Percentiles rank a stretch among this genome's conserved stretches.
Evolutionary conservation across 2,329 filamentous ascomycete genomes (phyloP).

Genomic region (Chaetoscypha palmicola): DNA sequence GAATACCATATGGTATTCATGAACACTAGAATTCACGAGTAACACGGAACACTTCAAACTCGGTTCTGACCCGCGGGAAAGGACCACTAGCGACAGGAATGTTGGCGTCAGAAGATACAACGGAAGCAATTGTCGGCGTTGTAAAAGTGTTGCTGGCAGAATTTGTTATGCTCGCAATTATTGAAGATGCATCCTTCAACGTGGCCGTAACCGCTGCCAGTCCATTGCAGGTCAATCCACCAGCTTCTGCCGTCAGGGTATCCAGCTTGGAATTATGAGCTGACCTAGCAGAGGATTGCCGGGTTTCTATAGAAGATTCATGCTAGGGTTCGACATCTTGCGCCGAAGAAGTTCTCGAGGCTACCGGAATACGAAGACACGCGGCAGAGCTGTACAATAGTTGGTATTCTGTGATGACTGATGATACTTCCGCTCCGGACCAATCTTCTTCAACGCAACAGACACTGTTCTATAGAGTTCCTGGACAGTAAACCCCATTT

Average conservation of each 20-base stretch:
- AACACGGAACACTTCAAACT: no score
- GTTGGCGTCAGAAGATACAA: background rate
- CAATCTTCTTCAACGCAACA: conserved; percentile 3
- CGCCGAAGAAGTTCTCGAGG: no score
- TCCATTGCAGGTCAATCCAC: conserved; percentile 3
- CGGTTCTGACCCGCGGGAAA: background rate
- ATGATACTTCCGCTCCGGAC: conserved; percentile 1
- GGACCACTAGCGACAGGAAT: background rate
- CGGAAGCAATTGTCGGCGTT: background rate
- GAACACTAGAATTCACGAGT: no score
- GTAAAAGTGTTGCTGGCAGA: background rate
- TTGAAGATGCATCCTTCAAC: background rate
- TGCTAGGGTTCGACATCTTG: no score
- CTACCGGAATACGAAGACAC: no score
- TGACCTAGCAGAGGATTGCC: no score
- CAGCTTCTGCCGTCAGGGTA: background rate
- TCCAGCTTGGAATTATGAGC: no score
- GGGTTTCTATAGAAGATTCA: no score
- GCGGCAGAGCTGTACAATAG: no score
- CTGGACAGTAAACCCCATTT: conserved; percentile 1
- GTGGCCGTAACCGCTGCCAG: background rate
- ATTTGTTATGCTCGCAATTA: conserved; percentile 3
- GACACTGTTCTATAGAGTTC: background rate
- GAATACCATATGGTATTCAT: no score
- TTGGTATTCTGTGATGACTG: background rate